phyloP scores from a whole-genome alignment of 2,329 filamentous ascomycete species.

The Ceratocystis papillata region DNA sequence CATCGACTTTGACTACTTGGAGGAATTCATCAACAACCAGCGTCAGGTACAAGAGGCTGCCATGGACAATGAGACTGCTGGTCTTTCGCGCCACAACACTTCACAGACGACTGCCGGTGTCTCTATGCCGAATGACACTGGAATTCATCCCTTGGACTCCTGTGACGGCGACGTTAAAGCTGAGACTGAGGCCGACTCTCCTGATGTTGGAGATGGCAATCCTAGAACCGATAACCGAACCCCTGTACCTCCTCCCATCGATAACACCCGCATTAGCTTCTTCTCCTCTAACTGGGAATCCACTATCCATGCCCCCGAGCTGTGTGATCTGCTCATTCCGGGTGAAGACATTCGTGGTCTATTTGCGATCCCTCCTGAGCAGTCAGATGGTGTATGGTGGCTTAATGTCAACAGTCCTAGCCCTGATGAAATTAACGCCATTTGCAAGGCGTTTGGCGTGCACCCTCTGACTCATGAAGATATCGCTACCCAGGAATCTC shows the following conservation, averaged over 20 bases:
- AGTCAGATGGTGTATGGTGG: conserved; percentile 88
- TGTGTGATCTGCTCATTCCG: conserved; percentile 78
- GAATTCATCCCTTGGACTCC: neutral
- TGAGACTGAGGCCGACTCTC: conserved; percentile 31
- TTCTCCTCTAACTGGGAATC: conserved; percentile 93
- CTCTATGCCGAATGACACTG: neutral
- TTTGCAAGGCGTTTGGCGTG: conserved; percentile 90
- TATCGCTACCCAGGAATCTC: conserved; percentile 87
- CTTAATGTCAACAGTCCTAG: conserved; percentile 85
- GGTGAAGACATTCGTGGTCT: conserved; percentile 83
- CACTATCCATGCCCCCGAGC: conserved; percentile 79
- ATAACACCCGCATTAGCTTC: conserved; percentile 82
- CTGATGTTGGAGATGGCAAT: conserved; percentile 33
- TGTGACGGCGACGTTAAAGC: conserved; percentile 21
- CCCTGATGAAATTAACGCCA: conserved; percentile 73
- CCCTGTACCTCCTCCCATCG: conserved; percentile 34
- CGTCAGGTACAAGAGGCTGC: conserved; percentile 30
- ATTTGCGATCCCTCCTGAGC: conserved; percentile 56
- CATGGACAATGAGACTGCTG: conserved; percentile 27
- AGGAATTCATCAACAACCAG: conserved; percentile 70
- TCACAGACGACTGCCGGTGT: conserved; percentile 30
- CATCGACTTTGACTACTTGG: conserved; percentile 86
- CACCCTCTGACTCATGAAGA: conserved; percentile 94
- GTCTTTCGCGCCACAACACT: conserved; percentile 28
- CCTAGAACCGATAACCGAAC: conserved; percentile 16